Evolutionary conservation across 345 rosid species (phyloP).

Genomic region (Dipteronia dyeriana): DNA sequence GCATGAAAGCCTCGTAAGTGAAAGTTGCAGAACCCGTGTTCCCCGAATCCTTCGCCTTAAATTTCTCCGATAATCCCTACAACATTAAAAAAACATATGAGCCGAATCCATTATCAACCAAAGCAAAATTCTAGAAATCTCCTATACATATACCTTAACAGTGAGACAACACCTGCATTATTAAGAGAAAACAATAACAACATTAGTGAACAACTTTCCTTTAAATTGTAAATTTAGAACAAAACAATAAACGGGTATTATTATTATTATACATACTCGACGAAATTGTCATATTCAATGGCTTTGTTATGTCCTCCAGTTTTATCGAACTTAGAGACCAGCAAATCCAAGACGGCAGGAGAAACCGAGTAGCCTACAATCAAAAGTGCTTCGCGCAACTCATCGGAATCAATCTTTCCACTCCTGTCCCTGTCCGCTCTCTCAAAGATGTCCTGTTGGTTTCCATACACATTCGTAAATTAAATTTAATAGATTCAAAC

Average conservation of each 20-base stretch:
- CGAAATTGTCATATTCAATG: constrained; percentile 92
- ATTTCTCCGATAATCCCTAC: constrained; percentile 93
- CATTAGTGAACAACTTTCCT: no score
- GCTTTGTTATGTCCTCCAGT: constrained; percentile 71
- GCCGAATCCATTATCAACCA: background rate
- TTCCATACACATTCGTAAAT: background rate
- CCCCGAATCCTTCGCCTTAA: constrained; percentile 71
- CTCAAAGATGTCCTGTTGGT: constrained; percentile 65
- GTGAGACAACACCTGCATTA: constrained; percentile 89
- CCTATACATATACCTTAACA: constrained; percentile 57
- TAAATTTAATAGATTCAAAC: no score
- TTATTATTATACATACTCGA: constrained; percentile 52
- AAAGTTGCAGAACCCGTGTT: constrained; percentile 83
- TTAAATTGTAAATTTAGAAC: background rate
- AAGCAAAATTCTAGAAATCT: constrained; percentile 10
- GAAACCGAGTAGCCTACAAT: constrained; percentile 78
- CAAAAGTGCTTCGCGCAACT: constrained; percentile 81
- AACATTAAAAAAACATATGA: constrained; percentile 8
- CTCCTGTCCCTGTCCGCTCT: constrained; percentile 86
- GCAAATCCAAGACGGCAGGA: constrained; percentile 66
- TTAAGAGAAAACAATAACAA: background rate
- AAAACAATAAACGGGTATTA: background rate
- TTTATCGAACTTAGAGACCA: constrained; percentile 84
- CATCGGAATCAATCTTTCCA: constrained; percentile 74
- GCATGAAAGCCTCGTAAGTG: constrained; percentile 80